A percentile compares a stretch with the other conserved stretches of the same genome.
Conservation (phyloP, 768 basidiomycete species). For the Tricholomella constricta region DNA sequence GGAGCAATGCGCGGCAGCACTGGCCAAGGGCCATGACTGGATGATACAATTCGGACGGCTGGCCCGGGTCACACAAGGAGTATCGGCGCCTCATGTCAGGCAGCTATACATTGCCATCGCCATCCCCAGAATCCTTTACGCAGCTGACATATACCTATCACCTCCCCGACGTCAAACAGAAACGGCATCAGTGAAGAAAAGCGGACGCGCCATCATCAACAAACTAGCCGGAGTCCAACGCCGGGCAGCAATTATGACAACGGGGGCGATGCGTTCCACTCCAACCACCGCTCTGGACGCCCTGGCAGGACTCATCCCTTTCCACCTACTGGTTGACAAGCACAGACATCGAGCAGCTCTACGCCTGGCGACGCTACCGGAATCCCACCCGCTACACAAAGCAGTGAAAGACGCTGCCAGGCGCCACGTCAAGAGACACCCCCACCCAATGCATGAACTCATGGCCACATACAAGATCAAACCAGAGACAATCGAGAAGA, state of each 20-base stretch:
- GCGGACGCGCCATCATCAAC: constrained; percentile 1
- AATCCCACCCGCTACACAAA: constrained; percentile 21
- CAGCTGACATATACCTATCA: constrained; percentile 26
- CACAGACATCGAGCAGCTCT: constrained; percentile 13
- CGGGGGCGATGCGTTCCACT: constrained; percentile 19
- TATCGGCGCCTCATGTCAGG: constrained; percentile 11
- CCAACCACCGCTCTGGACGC: constrained; percentile 21
- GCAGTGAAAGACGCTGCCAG: constrained; percentile 1
- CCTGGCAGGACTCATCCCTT: constrained; percentile 22
- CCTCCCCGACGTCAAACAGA: neutral
- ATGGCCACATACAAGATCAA: neutral
- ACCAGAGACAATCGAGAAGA: constrained; percentile 7
- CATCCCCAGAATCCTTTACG: constrained; percentile 34
- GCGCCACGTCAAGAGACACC: constrained; percentile 6
- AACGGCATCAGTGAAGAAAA: neutral
- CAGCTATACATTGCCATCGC: too few species aligned
- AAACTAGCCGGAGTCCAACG: constrained; percentile 12
- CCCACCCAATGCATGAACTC: constrained; percentile 9
- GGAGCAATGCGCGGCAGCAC: too few species aligned
- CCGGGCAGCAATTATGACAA: constrained; percentile 9
- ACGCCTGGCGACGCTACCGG: constrained; percentile 22
- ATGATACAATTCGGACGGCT: constrained; percentile 21
- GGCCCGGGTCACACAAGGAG: constrained; percentile 20
- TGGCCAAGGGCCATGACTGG: constrained; percentile 24
- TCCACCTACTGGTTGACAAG: constrained; percentile 19